Percentiles rank a stretch among this genome's conserved stretches.
These are phyloP conservation scores for Cicer arietinum DNA, from an alignment of 306 rosid genomes.

Conservation along the genomic window DNA sequence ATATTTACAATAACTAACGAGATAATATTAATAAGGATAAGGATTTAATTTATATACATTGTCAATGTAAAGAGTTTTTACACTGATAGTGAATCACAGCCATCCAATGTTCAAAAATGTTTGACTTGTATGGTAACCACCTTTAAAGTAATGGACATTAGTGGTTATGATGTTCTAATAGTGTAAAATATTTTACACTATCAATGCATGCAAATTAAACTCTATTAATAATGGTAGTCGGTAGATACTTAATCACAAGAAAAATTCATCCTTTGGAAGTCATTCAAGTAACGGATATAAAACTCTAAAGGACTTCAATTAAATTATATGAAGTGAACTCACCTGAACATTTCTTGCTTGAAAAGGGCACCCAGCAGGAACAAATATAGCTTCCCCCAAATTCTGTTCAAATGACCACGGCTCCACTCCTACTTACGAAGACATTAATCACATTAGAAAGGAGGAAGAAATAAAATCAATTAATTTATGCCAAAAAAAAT, in stretches of 20 bases:
- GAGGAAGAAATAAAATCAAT: slow-evolving; percentile 12
- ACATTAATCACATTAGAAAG: slow-evolving; percentile 38
- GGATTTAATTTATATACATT: too few relatives aligned
- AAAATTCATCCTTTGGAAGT: slow-evolving; percentile 24
- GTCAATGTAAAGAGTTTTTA: too few relatives aligned
- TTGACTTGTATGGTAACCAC: too few relatives aligned
- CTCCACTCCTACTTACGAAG: slow-evolving; percentile 71
- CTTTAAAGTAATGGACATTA: too few relatives aligned
- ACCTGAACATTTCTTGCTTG: slow-evolving; percentile 91
- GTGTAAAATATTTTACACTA: too few relatives aligned
- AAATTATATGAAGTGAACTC: slow-evolving; percentile 40
- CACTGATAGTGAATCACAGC: too few relatives aligned
- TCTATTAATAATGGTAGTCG: neutral
- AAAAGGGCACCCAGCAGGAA: slow-evolving; percentile 98
- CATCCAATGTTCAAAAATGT: too few relatives aligned
- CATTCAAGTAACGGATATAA: slow-evolving; percentile 1
- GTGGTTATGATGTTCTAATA: too few relatives aligned
- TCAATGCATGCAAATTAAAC: too few relatives aligned
- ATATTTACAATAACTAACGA: slow-evolving; percentile 9
- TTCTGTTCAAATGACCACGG: slow-evolving; percentile 97
- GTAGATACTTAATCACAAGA: slow-evolving; percentile 29
- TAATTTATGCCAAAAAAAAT: neutral
- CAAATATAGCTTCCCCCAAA: slow-evolving; percentile 86
- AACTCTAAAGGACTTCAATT: slow-evolving; percentile 2
- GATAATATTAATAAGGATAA: neutral